Evolutionary conservation across 352 stramenopile species (phyloP), one percentile per base, ranked within the genome.

Genomic region (Pythium aristosporum): DNA sequence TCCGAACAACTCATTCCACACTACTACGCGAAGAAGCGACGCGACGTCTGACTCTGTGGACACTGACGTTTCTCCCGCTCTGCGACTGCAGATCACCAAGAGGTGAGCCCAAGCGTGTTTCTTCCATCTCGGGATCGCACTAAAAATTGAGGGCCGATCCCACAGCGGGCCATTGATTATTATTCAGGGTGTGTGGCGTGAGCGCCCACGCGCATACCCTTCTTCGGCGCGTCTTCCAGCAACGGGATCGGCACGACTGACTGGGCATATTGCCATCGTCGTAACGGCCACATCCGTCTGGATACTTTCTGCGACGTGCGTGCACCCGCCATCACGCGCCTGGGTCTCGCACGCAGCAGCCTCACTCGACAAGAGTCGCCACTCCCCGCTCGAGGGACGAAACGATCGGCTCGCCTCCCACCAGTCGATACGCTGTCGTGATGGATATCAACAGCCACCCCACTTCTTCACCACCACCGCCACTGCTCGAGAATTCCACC

Each of bases 221-320:
- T 13, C 25, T 62, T 63, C 56, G 43, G 43, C 20, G 56, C 56
- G 8, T 42, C 20, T 63, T 63, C 57, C 36, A 21, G 44, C 57
- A 51, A 37, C 32, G 5, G 21, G 54, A 51, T 51, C 23, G 23
- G 13, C 8, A 7, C 11, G 30, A 52, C 21, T 1, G 18, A 21
- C 15, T 28, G 39, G 32, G 21, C 21, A 2, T 10, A 11, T 7
- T 15, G 21, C 42, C 51, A 11, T 47, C 34, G 20, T 48, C 16
- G 16, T 25, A 55, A 55, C 48, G 10, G 48, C 48, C 30, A 55
- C 12, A 30, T 28, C 49, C 30, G 44, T 56, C n/a, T 23, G 42
- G 42, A 48, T 23, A 23, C 42, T 30, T 30, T 48, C 15, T 48
- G 42, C 10, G 42, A 48, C 42, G 42, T 48, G 42, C 42, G n/a